These are phyloP conservation scores for Roridomyces roridus DNA, from an alignment of 768 basidiomycete genomes.

Conservation along the genomic window DNA sequence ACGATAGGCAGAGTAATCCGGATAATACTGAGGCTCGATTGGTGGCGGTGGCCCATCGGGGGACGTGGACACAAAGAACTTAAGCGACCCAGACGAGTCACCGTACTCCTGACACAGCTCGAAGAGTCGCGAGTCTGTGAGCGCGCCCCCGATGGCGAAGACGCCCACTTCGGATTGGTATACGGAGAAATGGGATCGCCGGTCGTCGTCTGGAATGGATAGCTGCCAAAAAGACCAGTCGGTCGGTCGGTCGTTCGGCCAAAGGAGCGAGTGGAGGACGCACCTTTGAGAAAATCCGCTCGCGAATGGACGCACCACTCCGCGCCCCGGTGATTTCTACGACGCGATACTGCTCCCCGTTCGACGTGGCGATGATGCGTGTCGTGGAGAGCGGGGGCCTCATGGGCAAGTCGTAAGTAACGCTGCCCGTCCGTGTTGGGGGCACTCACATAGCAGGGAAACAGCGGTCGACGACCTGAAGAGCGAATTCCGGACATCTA, in stretches of 20 bases:
- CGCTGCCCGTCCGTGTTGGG: too few species aligned
- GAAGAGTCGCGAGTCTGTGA: slow-evolving; percentile 47
- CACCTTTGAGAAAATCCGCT: slow-evolving; percentile 53
- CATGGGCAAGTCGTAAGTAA: too few species aligned
- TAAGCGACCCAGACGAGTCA: slow-evolving; percentile 54
- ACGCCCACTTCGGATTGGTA: slow-evolving; percentile 56
- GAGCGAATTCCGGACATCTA: not conserved
- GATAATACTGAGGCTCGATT: slow-evolving; percentile 19
- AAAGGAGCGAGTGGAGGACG: slow-evolving; percentile 3
- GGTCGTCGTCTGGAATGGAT: slow-evolving; percentile 50
- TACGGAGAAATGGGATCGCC: slow-evolving; percentile 45
- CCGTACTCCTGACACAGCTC: slow-evolving; percentile 50
- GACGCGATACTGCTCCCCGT: slow-evolving; percentile 55
- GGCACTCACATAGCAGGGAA: slow-evolving; percentile 16
- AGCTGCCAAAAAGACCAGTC: slow-evolving; percentile 44
- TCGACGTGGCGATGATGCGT: slow-evolving; percentile 54
- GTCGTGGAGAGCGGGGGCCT: slow-evolving; percentile 41
- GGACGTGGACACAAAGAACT: slow-evolving; percentile 55
- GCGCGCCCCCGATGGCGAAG: slow-evolving; percentile 46
- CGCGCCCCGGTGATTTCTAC: slow-evolving; percentile 55
- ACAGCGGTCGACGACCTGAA: not conserved
- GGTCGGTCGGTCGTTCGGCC: too few species aligned
- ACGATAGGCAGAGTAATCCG: slow-evolving; percentile 6
- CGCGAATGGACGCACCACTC: slow-evolving; percentile 50
- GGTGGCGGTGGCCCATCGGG: slow-evolving; percentile 45